These are phyloP conservation scores for Botrytis cinerea DNA, from an alignment of 2,329 filamentous ascomycete genomes.

Conservation along the genomic window DNA sequence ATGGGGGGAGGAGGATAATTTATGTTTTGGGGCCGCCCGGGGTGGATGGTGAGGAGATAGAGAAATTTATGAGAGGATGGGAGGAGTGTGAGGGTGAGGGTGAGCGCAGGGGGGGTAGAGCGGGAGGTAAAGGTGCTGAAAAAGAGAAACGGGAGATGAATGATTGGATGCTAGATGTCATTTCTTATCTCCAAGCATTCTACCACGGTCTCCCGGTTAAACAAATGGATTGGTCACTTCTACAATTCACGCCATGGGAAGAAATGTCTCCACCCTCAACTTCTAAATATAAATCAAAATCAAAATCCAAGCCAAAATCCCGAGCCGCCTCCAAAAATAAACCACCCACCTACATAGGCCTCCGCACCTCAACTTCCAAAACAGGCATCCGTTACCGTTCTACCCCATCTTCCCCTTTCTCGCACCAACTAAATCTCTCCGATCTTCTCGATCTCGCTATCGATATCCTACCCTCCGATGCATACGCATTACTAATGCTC, in stretches of 20 bases:
- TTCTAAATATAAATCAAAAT: not conserved
- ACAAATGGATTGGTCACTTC: slow-evolving; percentile 24
- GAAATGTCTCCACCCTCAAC: not conserved
- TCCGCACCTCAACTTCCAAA: slow-evolving; percentile 16
- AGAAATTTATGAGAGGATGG: slow-evolving; percentile 27
- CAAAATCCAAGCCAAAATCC: not conserved
- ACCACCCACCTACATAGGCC: slow-evolving; percentile 10
- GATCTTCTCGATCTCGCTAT: slow-evolving; percentile 38
- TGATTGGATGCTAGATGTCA: slow-evolving; percentile 25
- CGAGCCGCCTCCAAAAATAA: not conserved
- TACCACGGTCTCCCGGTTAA: slow-evolving; percentile 37
- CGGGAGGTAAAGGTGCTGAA: not conserved
- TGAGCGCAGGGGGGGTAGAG: slow-evolving; percentile 26
- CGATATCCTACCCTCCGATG: slow-evolving; percentile 35
- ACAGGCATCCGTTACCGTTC: slow-evolving; percentile 33
- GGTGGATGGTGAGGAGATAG: slow-evolving; percentile 14
- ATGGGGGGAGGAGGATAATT: slow-evolving; percentile 26
- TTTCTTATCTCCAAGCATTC: slow-evolving; percentile 35
- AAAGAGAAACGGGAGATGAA: not conserved
- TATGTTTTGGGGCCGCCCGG: slow-evolving; percentile 35
- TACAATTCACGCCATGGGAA: slow-evolving; percentile 29
- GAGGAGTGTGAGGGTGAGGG: slow-evolving; percentile 18
- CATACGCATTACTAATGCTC: slow-evolving; percentile 36
- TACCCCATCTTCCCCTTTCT: slow-evolving; percentile 29
- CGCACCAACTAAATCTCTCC: slow-evolving; percentile 37